Conservation (phyloP, 129 eudicot genomes). For the Arctium minus region DNA sequence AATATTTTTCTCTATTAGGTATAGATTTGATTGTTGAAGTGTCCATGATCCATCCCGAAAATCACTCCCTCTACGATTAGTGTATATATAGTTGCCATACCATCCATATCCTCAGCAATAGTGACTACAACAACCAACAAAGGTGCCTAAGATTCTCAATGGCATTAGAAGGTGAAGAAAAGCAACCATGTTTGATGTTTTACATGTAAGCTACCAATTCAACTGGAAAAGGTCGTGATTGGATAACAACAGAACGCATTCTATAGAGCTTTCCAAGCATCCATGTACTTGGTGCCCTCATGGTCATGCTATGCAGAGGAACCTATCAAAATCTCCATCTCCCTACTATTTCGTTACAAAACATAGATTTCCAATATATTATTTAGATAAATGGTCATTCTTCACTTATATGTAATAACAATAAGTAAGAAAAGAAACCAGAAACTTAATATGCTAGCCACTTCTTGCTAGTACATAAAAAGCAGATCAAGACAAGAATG, state of each 20-base stretch:
- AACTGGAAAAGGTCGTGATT: not conserved
- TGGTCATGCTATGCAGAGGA: not conserved
- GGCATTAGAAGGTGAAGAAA: not conserved
- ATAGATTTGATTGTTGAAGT: not conserved
- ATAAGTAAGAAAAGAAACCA: not conserved
- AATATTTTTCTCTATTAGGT: not conserved
- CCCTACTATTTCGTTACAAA: not conserved
- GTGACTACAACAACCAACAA: not conserved
- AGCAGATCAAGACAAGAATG: not conserved
- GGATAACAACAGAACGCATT: not conserved
- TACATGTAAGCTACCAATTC: not conserved
- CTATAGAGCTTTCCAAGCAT: not conserved
- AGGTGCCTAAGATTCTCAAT: not conserved
- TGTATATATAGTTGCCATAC: not conserved
- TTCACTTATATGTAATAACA: not conserved
- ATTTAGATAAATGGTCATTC: not conserved
- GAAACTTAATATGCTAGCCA: not conserved
- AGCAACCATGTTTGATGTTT: not conserved
- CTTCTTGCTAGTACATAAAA: not conserved
- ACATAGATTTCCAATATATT: slow-evolving; percentile 3
- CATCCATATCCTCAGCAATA: not conserved
- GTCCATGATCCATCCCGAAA: not conserved
- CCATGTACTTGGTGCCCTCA: not conserved
- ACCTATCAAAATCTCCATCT: not conserved
- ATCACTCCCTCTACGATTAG: not conserved